Conservation (phyloP, 805 yeast species). For the Metschnikowia henanensis region DNA sequence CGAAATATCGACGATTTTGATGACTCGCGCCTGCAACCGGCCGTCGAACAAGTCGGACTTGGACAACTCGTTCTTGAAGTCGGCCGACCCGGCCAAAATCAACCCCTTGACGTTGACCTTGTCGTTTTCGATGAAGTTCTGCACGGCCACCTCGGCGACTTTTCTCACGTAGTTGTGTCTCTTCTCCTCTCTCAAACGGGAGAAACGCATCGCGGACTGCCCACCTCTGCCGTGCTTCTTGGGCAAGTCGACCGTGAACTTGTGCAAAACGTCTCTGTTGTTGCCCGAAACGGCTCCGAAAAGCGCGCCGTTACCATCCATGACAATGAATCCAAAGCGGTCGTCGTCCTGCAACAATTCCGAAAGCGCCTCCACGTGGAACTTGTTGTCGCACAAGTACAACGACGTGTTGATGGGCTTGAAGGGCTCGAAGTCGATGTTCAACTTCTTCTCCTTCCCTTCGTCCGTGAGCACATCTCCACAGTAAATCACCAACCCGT, state of each 20-base stretch:
- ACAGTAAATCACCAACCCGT: slow-evolving; percentile 95
- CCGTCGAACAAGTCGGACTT: slow-evolving; percentile 91
- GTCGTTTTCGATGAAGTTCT: slow-evolving; percentile 92
- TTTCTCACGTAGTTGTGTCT: slow-evolving; percentile 98
- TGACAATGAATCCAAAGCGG: slow-evolving; percentile 94
- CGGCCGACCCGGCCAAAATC: slow-evolving; percentile 98
- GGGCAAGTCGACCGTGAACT: slow-evolving; percentile 94
- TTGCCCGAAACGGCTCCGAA: slow-evolving; percentile 96
- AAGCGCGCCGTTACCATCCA: slow-evolving; percentile 99
- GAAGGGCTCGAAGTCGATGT: slow-evolving; percentile 97
- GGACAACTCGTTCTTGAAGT: slow-evolving; percentile 92
- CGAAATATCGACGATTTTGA: slow-evolving; percentile 93
- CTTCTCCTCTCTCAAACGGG: slow-evolving; percentile 98
- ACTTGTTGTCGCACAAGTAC: slow-evolving; percentile 95
- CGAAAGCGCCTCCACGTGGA: slow-evolving; percentile 95
- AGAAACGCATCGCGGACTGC: slow-evolving; percentile 99
- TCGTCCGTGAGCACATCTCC: slow-evolving; percentile 98
- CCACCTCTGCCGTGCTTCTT: slow-evolving; percentile 99
- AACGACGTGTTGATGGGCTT: slow-evolving; percentile 97
- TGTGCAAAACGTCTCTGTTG: slow-evolving; percentile 93
- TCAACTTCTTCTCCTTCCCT: slow-evolving; percentile 96
- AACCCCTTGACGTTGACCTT: slow-evolving; percentile 93
- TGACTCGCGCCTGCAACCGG: slow-evolving; percentile 83
- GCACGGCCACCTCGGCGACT: slow-evolving; percentile 98
- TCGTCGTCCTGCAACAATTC: slow-evolving; percentile 95